A percentile compares a stretch with the other conserved stretches of the same genome.
phyloP scores from a whole-genome alignment of 371 early-diverging fungal genomes.

The Chytridiales sp. region DNA sequence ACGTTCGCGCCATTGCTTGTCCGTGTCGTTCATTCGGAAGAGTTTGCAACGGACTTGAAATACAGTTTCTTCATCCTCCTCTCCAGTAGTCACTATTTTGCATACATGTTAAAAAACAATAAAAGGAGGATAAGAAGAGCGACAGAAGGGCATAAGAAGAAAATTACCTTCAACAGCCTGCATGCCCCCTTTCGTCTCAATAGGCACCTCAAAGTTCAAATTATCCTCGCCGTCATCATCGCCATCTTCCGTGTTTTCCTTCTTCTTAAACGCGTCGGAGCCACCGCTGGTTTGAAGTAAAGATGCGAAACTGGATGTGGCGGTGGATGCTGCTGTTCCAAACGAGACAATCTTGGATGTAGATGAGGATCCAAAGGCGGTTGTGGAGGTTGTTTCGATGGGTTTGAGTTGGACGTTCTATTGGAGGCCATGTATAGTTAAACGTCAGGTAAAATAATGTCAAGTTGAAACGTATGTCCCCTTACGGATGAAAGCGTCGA shows the following conservation, averaged over 20 bases:
- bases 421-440: neutral
- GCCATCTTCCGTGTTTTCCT: neutral
- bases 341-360: conserved; percentile 6
- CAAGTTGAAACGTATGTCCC: neutral
- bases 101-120: neutral
- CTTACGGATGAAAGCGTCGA: neutral
- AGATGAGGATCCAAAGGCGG: conserved; percentile 20
- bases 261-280: neutral
- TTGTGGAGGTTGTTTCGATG: neutral
- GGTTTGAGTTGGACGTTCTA: conserved; percentile 13
- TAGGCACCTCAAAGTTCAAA: conserved; percentile 8
- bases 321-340: neutral
- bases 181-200: conserved; percentile 8
- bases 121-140: neutral
- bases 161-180: conserved; percentile 11
- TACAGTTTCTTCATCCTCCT: conserved; percentile 31
- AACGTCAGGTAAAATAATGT: neutral
- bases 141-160: neutral
- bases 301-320: conserved; percentile 1
- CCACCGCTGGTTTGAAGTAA: conserved; percentile 1
- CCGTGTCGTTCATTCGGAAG: conserved; percentile 26
- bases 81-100: conserved; percentile 27
- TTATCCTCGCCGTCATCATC: conserved; percentile 21
- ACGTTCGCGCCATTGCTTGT: conserved; percentile 31
- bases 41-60: conserved; percentile 31